Conservation (phyloP, 2,329 filamentous ascomycete genomes). For the Alternaria rosae region DNA sequence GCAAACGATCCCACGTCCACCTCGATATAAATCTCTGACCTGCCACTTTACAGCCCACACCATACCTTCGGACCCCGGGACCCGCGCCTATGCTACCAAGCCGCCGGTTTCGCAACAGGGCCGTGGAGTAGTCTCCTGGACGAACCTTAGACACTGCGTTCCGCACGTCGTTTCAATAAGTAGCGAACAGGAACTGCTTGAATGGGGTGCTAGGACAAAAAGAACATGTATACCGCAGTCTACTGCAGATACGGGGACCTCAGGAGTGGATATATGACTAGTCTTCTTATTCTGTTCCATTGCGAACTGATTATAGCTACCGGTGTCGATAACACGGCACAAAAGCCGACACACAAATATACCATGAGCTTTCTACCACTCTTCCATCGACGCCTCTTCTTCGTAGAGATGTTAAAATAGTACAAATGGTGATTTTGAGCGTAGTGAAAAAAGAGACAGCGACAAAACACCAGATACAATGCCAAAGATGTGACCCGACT, state of each 20-base stretch:
- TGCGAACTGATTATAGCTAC: not conserved
- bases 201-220: not conserved
- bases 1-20: not conserved
- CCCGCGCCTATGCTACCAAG: slow-evolving; percentile 3
- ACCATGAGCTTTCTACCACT: not conserved
- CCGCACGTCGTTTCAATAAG: not conserved
- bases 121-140: slow-evolving; percentile 1
- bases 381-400: not conserved
- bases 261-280: not conserved
- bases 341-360: not conserved
- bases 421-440: not conserved
- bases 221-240: not conserved
- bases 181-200: not conserved
- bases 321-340: not conserved
- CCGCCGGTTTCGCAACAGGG: slow-evolving; percentile 1
- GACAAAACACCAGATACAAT: slow-evolving; percentile 4
- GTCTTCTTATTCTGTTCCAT: not conserved
- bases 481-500: not conserved
- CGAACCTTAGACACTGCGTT: not conserved
- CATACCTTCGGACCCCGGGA: not conserved
- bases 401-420: not conserved
- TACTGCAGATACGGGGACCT: too few relatives aligned
- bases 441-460: not conserved
- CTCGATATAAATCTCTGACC: not conserved
- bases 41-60: not conserved